Evolutionary conservation across 2,329 filamentous ascomycete species (phyloP), one percentile per base, ranked within the genome.

Genomic region (Calonectria pseudoreteaudii): DNA sequence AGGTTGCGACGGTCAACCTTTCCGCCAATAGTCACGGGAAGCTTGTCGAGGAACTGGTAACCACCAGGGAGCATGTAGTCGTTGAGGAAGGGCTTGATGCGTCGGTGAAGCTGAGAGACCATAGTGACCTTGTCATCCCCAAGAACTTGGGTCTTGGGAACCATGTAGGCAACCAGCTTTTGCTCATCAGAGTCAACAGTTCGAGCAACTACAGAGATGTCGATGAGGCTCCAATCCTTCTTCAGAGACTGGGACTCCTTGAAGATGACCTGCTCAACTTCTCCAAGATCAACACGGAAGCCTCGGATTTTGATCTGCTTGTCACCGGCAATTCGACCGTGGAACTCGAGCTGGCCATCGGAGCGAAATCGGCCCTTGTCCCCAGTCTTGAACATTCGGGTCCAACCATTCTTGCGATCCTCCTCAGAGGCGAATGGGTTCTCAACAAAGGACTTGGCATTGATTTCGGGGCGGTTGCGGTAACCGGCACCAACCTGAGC

Each of bases 401-500:
- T 85, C 72, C 82, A 79, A 2, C 80, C 77, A 3, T 72, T 56
- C 28, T 71, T 41, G 41, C 53, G 41, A 3, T 75, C 77, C 3
- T 82, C 83, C 26, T 79, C 70, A 2, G 75, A 74, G 9, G 78
- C 77, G 72, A 81, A 79, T 1, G 75, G 75, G 23, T 76, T 75
- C 41, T 66, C 52, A 41, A 79, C 65, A 60, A 79, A 75, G 31
- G 70, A 95, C 18, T 86, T 83, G 0, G 85, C 83, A 1, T 92
- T 94, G 62, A 93, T 84, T 80, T 80, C 74, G 0, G 80, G 79
- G 8, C 73, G 70, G 49, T 82, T 78, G 18, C 88, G 75, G 74
- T 89, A 89, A 3, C 87, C 86, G 0, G 70, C 71, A 5, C 82
- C 78, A 16, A 88, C 83, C 60, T 88, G 86, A 1, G 85, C 80